Base-by-base conservation (phyloP, 345 rosid genomes). In the Salix purpurea region DNA sequence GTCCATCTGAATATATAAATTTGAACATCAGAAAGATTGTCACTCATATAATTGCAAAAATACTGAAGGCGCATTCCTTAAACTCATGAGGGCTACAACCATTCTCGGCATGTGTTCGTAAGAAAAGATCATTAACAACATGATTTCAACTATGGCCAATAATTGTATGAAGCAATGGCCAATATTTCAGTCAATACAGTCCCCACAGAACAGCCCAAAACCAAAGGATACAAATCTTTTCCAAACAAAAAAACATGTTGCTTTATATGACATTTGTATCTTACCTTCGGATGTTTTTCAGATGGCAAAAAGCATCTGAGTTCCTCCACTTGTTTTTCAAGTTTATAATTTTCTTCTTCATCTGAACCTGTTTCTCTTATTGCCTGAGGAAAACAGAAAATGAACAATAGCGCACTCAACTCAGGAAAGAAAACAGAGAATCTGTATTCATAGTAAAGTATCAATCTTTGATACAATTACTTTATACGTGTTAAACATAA, bases 1-100 rank as follows among this genome's bases (percentile, higher is more conserved):
- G 32, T 56, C 67, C 60, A 16, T 65, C 82, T 82, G 64, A 13
- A 62, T 30, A 40, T 65, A 64, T 77, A 61, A 62, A 72, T 62
- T 71, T 70, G 28, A 77, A 73, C 67, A 40, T 32, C 44, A 50
- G 58, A 67, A 69, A 74, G 74, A 69, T 40, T 42, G 48, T 48
- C 67, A 28, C 8, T 23, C 23, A 69, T 52, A 14, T 56, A 68
- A 28, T 23, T 15, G 50, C 65, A 70, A 40, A n/a, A 66, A 52
- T 24, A 19, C 21, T n/a, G 26, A 11, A 62, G 52, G 34, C 32
- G 10, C 58, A 3, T 36, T 2, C 16, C 60, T 72, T 8, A 36
- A 32, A 60, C 61, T 26, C 23, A 18, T 4, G 18, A 69, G 32
- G 32, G 30, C 37, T 32, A 30, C 14, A 16, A 9, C 50, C 28